phyloP scores from a whole-genome alignment of 192 early-diverging fungal species.

The Obelidium mucronatum region DNA sequence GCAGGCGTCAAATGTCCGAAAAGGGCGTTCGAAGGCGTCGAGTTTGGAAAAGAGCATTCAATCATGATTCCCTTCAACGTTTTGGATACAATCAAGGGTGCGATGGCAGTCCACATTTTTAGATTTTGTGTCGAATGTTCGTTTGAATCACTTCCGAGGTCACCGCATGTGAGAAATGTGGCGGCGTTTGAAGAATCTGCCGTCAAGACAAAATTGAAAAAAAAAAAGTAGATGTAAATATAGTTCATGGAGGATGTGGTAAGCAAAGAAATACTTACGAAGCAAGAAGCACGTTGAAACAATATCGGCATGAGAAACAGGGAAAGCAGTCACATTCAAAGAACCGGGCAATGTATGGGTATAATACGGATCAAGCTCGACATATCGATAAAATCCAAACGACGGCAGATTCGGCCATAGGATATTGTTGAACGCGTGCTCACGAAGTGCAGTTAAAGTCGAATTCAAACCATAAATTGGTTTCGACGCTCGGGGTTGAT shows the following conservation, averaged over 20 bases:
- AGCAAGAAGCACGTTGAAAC: conserved; percentile 32
- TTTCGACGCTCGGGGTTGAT: background rate
- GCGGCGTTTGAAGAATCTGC: no score
- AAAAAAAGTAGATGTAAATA: no score
- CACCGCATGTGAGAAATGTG: conserved; percentile 25
- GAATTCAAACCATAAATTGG: conserved; percentile 4
- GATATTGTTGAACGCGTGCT: conserved; percentile 20
- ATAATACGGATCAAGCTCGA: background rate
- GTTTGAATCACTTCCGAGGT: conserved; percentile 18
- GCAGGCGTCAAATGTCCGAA: conserved; percentile 34
- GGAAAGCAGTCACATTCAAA: background rate
- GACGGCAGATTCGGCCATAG: conserved; percentile 23
- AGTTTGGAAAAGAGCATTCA: conserved; percentile 24
- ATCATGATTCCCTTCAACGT: conserved; percentile 26
- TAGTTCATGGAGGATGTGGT: no score
- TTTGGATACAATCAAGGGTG: background rate
- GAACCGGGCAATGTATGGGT: background rate
- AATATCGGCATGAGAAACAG: conserved; percentile 1
- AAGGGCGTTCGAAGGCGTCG: background rate
- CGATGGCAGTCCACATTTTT: conserved; percentile 19
- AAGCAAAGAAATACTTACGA: background rate
- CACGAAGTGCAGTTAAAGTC: background rate
- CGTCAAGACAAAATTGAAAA: background rate
- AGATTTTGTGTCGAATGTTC: background rate
- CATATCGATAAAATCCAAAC: conserved; percentile 10